Evolutionary conservation across 352 stramenopile genomes (phyloP), one percentile per base, ranked within the genome.

Genomic region (Pythium apleroticum): DNA sequence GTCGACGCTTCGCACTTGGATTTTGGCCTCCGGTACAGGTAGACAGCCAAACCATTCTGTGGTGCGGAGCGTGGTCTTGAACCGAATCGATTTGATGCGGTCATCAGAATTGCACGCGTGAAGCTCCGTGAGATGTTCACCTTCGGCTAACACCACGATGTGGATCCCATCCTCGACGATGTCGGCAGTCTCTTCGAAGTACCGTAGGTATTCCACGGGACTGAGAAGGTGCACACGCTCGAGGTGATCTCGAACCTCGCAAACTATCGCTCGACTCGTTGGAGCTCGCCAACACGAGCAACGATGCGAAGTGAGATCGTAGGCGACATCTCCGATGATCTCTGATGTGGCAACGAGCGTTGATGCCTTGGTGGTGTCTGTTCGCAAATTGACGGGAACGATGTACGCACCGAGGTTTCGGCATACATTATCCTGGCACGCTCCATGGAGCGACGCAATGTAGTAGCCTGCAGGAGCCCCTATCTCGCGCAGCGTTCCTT

Each of bases 11-110:
- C 57, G 20, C 22, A 45, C 24, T 24, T 56, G 43, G n/a, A 64
- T 17, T 4, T 20, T 24, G 10, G 46, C 45, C 15, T 30, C 27
- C 1, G 30, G n/a, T 10, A 12, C 17, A 12, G 57, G 57, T 1
- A 49, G 20, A 20, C 14, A 5, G 20, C 57, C 57, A 52, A 64
- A 57, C 57, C 57, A 57, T 22, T 57, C 46, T 30, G 57, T 64
- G 8, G 30, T 50, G 57, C 57, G 57, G 19, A 19, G 46, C 5
- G 19, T 64, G 19, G 57, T 64, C 14, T 33, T 4, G 10, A 56
- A 22, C 15, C 41, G 57, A 2, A 64, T 7, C 10, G 57, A 20
- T 19, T 28, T 9, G 27, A 64, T 64, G 0, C 17, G n/a, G 11
- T 57, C 31, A 20, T 37, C 31, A 30, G 28, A 19, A 8, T 57